Evolutionary conservation across 2,329 filamentous ascomycete species (phyloP).

Genomic region (Alternaria triticimaculans): DNA sequence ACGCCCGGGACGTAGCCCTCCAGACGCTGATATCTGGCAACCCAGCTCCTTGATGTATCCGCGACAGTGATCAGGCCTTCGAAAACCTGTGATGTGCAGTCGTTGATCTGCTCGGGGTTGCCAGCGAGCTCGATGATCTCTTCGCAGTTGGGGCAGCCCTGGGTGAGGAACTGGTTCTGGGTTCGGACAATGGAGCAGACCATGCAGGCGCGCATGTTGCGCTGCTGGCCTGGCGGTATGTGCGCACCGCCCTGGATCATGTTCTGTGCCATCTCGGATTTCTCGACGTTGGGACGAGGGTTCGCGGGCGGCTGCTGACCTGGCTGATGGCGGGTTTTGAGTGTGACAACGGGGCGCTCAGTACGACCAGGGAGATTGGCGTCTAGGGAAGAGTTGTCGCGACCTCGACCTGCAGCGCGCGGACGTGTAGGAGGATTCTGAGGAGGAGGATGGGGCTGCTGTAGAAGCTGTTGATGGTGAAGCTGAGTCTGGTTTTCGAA

Average conservation of each 20-base stretch:
- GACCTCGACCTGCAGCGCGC: not conserved
- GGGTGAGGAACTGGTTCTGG: slow-evolving; percentile 77
- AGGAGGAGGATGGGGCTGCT: not conserved
- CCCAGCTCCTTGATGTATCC: slow-evolving; percentile 86
- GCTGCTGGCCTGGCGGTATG: slow-evolving; percentile 76
- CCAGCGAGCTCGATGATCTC: slow-evolving; percentile 83
- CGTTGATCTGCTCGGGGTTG: slow-evolving; percentile 80
- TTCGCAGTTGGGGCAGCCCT: slow-evolving; percentile 97
- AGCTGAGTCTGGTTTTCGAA: not conserved
- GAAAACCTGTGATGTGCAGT: slow-evolving; percentile 95
- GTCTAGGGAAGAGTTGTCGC: slow-evolving; percentile 5
- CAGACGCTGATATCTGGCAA: slow-evolving; percentile 94
- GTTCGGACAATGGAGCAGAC: slow-evolving; percentile 95
- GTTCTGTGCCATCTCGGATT: slow-evolving; percentile 8
- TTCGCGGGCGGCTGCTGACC: not conserved
- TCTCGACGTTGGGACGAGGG: not conserved
- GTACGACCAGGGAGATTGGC: slow-evolving; percentile 1
- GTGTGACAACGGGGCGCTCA: not conserved
- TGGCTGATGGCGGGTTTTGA: not conserved
- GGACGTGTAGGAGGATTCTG: not conserved
- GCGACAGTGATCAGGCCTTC: slow-evolving; percentile 88
- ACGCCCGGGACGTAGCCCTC: slow-evolving; percentile 87
- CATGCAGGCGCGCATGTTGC: slow-evolving; percentile 95
- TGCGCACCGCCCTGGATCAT: slow-evolving; percentile 62
- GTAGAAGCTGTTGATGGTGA: not conserved